Base-by-base conservation (phyloP, 2,329 filamentous ascomycete genomes). In the Pseudogymnoascus sp. region DNA sequence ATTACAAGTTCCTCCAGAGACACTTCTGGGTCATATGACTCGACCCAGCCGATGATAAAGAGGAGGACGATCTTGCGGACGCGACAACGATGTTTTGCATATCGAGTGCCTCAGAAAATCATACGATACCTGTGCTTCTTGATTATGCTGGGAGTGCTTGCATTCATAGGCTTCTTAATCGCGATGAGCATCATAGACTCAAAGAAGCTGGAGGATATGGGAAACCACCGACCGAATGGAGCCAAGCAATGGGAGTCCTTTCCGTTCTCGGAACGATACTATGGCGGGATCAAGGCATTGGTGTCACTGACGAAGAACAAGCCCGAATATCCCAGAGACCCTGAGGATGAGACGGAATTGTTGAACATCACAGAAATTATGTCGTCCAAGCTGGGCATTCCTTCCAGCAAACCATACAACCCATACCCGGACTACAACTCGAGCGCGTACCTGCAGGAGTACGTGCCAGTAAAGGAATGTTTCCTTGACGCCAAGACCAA, bases 221-320 rank as follows among this genome's bases (percentile, higher is more conserved):
- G 84, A 14, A 85, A 85, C 67, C 81, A 81, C 11, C 80, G 84
- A 0, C 75, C 83, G 0, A 83, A 85, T 18, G 89, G 90, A 11
- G 84, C 86, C 0, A 75, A 83, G 4, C 65, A 67, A n/a, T 97
- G 92, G 92, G 90, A 96, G 73, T 84, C 82, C 8, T 97, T 96
- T 72, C 85, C 86, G 0, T 95, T 96, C 70, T 75, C 99, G 65
- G 88, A 87, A 65, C 83, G 92, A 66, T 99, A 97, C 73, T 94
- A 97, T 73, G 93, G 92, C 12, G 94, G 94, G 0, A 82, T 99
- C 64, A 82, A 87, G 67, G 88, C 83, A 0, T 72, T 99, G 65
- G 84, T 90, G 0, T 76, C 84, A 0, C 77, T 85, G 25, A 74
- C 80, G 12, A 79, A 90, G 59, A 93, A 92, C 67, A 78, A 81